A percentile compares a stretch with the other conserved stretches of the same genome.
These are phyloP conservation scores for Gynandropsis gynandra DNA, from an alignment of 345 rosid genomes.

Conservation along the genomic window DNA sequence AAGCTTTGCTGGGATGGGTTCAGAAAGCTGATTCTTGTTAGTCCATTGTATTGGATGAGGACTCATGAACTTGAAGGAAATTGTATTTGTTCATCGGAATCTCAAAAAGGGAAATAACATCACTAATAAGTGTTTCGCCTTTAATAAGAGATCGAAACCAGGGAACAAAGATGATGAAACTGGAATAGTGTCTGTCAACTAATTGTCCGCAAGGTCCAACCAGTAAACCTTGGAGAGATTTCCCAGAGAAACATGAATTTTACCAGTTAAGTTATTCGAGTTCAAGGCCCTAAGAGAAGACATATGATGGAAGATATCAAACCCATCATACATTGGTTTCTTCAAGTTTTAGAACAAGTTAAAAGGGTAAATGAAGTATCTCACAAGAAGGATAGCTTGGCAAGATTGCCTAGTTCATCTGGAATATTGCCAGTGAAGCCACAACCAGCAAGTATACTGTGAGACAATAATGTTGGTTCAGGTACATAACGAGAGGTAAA, in stretches of 20 bases:
- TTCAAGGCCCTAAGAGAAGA: slow-evolving; percentile 83
- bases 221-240: slow-evolving; percentile 70
- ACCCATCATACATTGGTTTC: slow-evolving; percentile 10
- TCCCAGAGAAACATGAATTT: slow-evolving; percentile 71
- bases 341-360: too few species aligned
- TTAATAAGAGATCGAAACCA: slow-evolving; percentile 68
- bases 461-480: slow-evolving; percentile 7
- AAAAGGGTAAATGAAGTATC: slow-evolving; percentile 18
- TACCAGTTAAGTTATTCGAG: slow-evolving; percentile 79
- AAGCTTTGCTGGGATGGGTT: slow-evolving; percentile 52
- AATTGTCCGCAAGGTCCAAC: slow-evolving; percentile 89
- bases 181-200: slow-evolving; percentile 70
- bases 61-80: slow-evolving; percentile 4
- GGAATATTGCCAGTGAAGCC: slow-evolving; percentile 83
- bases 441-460: slow-evolving; percentile 85
- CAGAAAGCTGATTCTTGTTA: slow-evolving; percentile 87
- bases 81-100: background rate
- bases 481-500: background rate
- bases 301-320: slow-evolving; percentile 3
- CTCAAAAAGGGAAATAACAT: background rate
- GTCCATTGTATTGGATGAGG: slow-evolving; percentile 10
- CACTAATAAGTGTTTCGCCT: slow-evolving; percentile 86
- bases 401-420: slow-evolving; percentile 69
- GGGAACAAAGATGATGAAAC: slow-evolving; percentile 45
- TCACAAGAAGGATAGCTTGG: slow-evolving; percentile 80